Base-by-base conservation (phyloP, 805 yeast genomes). In the Barnettozyma populi region DNA sequence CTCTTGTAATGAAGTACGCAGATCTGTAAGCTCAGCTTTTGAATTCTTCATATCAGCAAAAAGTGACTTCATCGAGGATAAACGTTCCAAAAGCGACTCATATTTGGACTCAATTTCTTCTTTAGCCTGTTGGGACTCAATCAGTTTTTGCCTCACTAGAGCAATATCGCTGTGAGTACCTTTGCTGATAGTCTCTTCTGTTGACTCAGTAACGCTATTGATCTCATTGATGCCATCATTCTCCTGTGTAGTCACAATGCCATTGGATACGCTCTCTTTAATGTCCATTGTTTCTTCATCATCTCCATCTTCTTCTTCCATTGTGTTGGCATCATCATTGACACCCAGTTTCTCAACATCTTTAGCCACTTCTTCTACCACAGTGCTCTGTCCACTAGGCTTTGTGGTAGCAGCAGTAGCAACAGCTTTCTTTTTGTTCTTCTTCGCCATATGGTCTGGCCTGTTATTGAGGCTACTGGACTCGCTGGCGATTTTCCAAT, bases 41-140 rank as follows among this genome's bases (percentile, higher is more conserved):
- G 88, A 70, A 48, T 78, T 84, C 59, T 85, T 83, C 87, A 85
- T 84, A 53, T 86, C 85, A 36, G 68, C 72, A 63, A 86, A 86
- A 2, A 86, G 75, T 1, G 82, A 69, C 54, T 84, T 86, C 92
- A 86, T 85, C 2, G 86, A 77, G 1, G 88, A 77, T 16, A 86
- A 62, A 60, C 84, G 74, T 52, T 78, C 78, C 50, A 86, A 63
- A 29, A 86, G 64, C 5, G 76, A 70, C 51, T 84, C 83, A 57
- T 85, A 84, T 52, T 80, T 80, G 2, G 72, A 69, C 54, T 82
- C 79, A 25, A 76, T 71, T 27, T 75, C 73, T 43, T 76, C 83
- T 47, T 84, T 73, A 56, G 83, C 88, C 32, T 70, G 67, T 27
- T 69, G 71, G 24, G 69, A 62, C 36, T 56, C 62, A 31, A 58